A percentile compares a stretch with the other conserved stretches of the same genome.
phyloP scores from a whole-genome alignment of 768 basidiomycete species.

The Mycena crocata region DNA sequence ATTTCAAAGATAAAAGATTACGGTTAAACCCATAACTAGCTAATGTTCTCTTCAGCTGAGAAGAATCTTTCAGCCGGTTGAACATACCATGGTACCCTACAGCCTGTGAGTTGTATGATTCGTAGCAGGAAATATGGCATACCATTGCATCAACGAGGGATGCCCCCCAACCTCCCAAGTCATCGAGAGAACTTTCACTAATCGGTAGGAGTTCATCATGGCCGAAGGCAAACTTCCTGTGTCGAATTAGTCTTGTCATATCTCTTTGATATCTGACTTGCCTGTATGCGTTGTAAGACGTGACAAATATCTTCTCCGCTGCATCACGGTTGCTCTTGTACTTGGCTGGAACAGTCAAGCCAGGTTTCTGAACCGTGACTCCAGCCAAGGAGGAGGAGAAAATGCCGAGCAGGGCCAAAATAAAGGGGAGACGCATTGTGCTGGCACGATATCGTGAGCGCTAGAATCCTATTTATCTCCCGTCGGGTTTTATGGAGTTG shows the following conservation, averaged over 20 bases:
- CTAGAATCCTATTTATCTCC: background rate
- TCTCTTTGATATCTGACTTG: slow-evolving; percentile 25
- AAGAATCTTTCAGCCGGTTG: background rate
- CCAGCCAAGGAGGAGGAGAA: slow-evolving; percentile 18
- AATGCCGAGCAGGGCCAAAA: slow-evolving; percentile 6
- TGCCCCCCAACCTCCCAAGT: slow-evolving; percentile 20
- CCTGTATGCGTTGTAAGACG: slow-evolving; percentile 61
- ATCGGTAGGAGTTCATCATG: slow-evolving; percentile 54
- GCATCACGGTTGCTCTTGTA: slow-evolving; percentile 45
- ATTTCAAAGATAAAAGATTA: slow-evolving; percentile 1
- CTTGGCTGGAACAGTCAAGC: slow-evolving; percentile 50
- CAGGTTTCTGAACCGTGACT: slow-evolving; percentile 51
- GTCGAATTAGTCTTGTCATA: background rate
- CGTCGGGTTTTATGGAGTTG: background rate
- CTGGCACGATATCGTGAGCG: background rate
- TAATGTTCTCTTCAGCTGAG: slow-evolving; percentile 25
- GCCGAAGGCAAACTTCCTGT: slow-evolving; percentile 59
- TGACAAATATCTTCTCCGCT: slow-evolving; percentile 55
- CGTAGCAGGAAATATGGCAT: too few relatives aligned
- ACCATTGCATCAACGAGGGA: slow-evolving; percentile 24
- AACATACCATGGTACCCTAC: slow-evolving; percentile 58
- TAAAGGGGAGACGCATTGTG: slow-evolving; percentile 17
- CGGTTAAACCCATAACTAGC: slow-evolving; percentile 58
- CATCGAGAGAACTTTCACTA: slow-evolving; percentile 13
- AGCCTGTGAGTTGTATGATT: too few relatives aligned